Base-by-base conservation (phyloP, 495 filamentous ascomycete genomes). In the Penicillium herquei region DNA sequence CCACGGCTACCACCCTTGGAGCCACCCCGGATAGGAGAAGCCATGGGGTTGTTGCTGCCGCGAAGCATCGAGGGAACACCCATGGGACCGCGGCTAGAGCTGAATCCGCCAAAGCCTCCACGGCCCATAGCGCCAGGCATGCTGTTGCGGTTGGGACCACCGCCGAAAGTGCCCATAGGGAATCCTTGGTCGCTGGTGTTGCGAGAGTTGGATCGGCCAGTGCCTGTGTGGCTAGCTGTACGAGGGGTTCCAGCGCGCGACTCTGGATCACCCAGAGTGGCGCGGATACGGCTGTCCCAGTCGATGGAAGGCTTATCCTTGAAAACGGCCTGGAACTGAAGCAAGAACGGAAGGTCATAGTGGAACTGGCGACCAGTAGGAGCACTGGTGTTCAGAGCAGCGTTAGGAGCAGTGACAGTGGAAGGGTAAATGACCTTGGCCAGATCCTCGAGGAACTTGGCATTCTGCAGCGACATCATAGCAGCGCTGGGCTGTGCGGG, bases 271-370 rank as follows among this genome's bases (percentile, higher is more conserved):
- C 92, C 91, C 39, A 99, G 84, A 26, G 86, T 88, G 65, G 96
- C 87, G 33, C 81, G 91, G 59, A 98, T 81, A 58, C 90, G 90
- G 46, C 81, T 72, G 51, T 92, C 87, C 85, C 96, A 98, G 61
- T 97, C 92, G 12, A 90, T 59, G 2, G 91, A 92, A 9, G 94
- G 94, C 72, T 97, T 96, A 72, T 98, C 94, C 51, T 87, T 94
- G 74, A 96, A 99, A 2, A 91, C 89, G 49, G 77, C 75, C 76
- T 97, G 87, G 81, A 99, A 99, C 66, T 99, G 95, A n/a, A 98
- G 79, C 71, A 99, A 77, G 81, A 99, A 99, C 46, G 90, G 84
- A 54, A 89, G 88, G 69, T 97, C 90, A 74, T 99, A 99, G 66
- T 92, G 90, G 81, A 96, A 96, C 65, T 89, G 92, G 61, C 87